Base-by-base conservation (phyloP, 768 basidiomycete genomes). In the Sistotremastrum niveocremeum region DNA sequence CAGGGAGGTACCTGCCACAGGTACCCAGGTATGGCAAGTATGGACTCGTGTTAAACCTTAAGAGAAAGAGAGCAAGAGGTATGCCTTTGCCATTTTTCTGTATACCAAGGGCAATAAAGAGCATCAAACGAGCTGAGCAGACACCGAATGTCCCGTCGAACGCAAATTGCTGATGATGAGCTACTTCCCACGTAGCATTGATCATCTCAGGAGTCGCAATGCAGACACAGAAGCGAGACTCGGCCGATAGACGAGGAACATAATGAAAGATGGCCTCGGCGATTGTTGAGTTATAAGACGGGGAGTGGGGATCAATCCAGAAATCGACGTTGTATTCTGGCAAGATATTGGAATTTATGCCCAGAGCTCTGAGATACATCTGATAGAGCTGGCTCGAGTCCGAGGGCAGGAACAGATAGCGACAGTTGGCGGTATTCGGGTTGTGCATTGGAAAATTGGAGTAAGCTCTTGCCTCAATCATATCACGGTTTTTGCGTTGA, bases 91-190 rank as follows among this genome's bases (percentile, higher is more conserved):
- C 39, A 6, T 49, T 42, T 5, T 61, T 53, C 44, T 67, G 57
- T 6, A 65, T 32, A 1, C 52, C 66, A 53, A 67, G 54, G 4
- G 58, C 52, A 49, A 67, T 65, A 7, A 54, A 54, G 4, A 66
- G 56, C 3, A 65, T 56, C 42, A 47, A 50, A 49, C 42, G 49
- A 47, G 47, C 29, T 32, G 38, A 40, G 31, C 52, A 55, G 10
- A 58, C 33, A 1, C 57, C 54, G 38, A 58, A 58, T 8, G 57
- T 58, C 5, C 54, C 50, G 41, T 58, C 57, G 8, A 58, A n/a
- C n/a, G n/a, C n/a, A n/a, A n/a, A n/a, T n/a, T n/a, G n/a, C n/a
- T n/a, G n/a, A n/a, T n/a, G 9, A 5, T 33, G 49, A 7, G 4
- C 40, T 12, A 43, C 39, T 36, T 48, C 44, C 49, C 50, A 51